Conservation (phyloP, 2,329 filamentous ascomycete species). For the Thelonectria olida region DNA sequence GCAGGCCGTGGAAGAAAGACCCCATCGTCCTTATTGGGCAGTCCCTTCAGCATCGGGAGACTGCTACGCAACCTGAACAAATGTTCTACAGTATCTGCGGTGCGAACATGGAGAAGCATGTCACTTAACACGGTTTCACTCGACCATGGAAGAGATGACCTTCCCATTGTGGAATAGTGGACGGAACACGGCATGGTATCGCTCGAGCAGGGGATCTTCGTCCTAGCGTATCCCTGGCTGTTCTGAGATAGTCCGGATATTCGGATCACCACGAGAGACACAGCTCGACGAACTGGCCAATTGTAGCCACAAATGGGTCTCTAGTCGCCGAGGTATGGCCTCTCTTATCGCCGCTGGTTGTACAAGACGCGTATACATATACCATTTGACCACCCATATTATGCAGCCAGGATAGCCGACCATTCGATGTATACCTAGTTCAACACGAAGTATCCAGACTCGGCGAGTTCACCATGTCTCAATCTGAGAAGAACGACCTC, state of each 20-base stretch:
- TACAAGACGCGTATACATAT: not conserved
- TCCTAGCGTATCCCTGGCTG: not conserved
- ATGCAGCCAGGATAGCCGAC: no score
- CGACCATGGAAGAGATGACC: no score
- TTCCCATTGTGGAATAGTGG: not conserved
- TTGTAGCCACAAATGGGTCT: not conserved
- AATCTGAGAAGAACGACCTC: constrained; percentile 14
- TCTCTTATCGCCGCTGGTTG: not conserved
- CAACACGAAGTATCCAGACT: no score
- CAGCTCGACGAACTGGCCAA: not conserved
- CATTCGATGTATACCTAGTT: no score
- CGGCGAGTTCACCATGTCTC: not conserved
- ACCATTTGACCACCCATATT: not conserved
- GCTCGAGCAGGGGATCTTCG: not conserved
- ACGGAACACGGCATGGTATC: not conserved
- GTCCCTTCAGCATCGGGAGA: no score
- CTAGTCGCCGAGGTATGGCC: not conserved
- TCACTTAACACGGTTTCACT: no score
- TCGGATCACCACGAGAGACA: not conserved
- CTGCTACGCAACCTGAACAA: no score
- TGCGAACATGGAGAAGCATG: no score
- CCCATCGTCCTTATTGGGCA: no score
- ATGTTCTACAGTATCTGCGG: no score
- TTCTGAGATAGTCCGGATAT: not conserved
- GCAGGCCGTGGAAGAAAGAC: no score